phyloP scores from a whole-genome alignment of 768 basidiomycete genomes.

The Arthromyces matolae region DNA sequence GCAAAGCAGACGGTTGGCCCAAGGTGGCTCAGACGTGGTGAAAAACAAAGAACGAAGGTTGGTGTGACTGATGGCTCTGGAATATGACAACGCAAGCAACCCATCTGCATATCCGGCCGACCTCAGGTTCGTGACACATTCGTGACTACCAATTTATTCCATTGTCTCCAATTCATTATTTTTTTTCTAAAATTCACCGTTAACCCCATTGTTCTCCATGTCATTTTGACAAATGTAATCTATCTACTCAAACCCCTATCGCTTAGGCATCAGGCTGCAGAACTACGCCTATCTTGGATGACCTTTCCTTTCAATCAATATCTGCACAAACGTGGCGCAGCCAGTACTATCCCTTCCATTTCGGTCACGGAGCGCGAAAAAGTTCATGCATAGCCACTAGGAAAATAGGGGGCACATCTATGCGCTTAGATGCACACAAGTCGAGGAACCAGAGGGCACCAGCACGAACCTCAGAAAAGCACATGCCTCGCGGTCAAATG shows the following conservation, averaged over 20 bases:
- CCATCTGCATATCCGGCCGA: no score
- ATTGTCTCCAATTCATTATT: slow-evolving; percentile 9
- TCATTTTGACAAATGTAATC: no score
- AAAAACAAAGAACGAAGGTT: slow-evolving; percentile 16
- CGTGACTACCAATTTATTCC: slow-evolving; percentile 18
- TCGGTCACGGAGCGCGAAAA: no score
- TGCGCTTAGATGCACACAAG: no score
- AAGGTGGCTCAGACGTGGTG: slow-evolving; percentile 15
- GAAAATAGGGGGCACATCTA: no score
- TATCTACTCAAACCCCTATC: no score
- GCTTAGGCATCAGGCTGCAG: no score
- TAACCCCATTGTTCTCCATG: slow-evolving; percentile 7
- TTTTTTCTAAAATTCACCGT: slow-evolving; percentile 1
- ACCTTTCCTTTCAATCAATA: no score
- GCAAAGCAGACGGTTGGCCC: neutral
- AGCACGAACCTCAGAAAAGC: neutral
- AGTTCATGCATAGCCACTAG: no score
- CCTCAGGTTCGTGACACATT: slow-evolving; percentile 14
- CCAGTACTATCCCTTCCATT: no score
- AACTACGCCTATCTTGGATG: no score
- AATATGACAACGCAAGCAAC: slow-evolving; percentile 14
- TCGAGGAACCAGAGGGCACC: neutral
- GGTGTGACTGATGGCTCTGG: slow-evolving; percentile 23
- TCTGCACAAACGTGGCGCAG: no score
- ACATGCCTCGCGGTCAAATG: neutral